Base-by-base conservation (phyloP, 495 filamentous ascomycete species). In the Penicillium daleae region DNA sequence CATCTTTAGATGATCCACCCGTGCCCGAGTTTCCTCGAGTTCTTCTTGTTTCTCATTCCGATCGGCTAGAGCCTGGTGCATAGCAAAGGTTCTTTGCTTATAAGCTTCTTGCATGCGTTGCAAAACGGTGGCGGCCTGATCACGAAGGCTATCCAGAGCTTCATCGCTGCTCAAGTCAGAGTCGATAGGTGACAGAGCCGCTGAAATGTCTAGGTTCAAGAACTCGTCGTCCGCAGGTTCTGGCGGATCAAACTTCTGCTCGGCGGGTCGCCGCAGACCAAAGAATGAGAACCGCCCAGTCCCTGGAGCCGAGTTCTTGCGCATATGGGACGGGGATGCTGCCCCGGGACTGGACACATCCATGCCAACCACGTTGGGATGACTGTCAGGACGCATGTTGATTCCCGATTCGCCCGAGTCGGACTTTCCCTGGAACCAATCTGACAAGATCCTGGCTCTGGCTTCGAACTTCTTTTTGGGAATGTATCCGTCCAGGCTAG, bases 31-130 rank as follows among this genome's bases (percentile, higher is more conserved):
- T 68, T 92, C 91, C 57, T 91, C 89, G 3, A 89, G 74, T 70
- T 94, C 92, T 50, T 95, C 91, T 7, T 71, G 70, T 69, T 87
- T 84, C 12, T 87, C 88, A 27, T 82, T 83, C 58, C 86, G 82
- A 66, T 92, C 90, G 7, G 83, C 84, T 50, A 81, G 65, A 8
- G 85, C 70, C 50, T 90, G 86, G 56, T 81, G 81, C 50, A 92
- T 74, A 33, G 85, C 79, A 26, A 83, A 73, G 1, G 82, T 84
- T 10, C 87, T 83, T 64, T 84, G 74, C 56, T 86, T 85, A 78
- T 93, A 93, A 21, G 90, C 91, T 35, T 79, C 76, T 69, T 93
- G 92, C 72, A 92, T 81, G 56, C 78, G 82, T 50, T 76, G 72
- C 19, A 93, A 74, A 12, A 92, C 75, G n/a, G 78, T 80, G 53